Evolutionary conservation across 2,329 filamentous ascomycete genomes (phyloP), one percentile per base, ranked within the genome.

Genomic region (Xylariaceae sp.): DNA sequence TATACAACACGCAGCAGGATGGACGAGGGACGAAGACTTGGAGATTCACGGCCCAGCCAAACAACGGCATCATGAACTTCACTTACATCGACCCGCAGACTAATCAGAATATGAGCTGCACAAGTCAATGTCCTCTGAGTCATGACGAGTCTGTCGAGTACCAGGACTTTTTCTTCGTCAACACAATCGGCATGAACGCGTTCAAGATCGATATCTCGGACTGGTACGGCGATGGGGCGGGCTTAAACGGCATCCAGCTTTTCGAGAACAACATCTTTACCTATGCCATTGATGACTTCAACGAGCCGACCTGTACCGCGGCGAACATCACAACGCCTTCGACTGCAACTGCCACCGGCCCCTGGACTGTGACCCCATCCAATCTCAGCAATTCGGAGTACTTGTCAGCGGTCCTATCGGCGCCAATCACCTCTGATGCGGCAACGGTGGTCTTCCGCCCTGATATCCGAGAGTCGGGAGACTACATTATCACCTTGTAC

Each of bases 1-100:
- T 98, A 16, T 87, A 83, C 68, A 98, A 98, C 61, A 92, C 90
- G 3, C 78, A 84, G 47, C 70, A 78, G 33, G 77, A 92, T 49
- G 87, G 84, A 32, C 80, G 88, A 44, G 89, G 92, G 19, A 94
- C 89, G 19, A 84, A 85, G 63, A 84, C 82, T 0, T 98, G 86
- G 64, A 78, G 88, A 37, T 93, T 87, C 54, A 86, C 85, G 15
- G 85, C 88, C 13, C 65, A 90, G 38, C 89, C 90, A 5, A 77
- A 90, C 51, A 80, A 84, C 42, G 92, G 92, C 33, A 95, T 98
- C 56, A 85, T 98, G 79, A 95, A 96, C 60, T 72, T 98, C 52
- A 94, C 88, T 23, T 96, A 92, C 49, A 79, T 80, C 43, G 87
- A 96, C 51, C 80, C 83, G 16, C 65, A 56, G 24, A 83, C 76